Percentiles rank a stretch among this genome's conserved stretches.
These are phyloP conservation scores for Diaporthe helianthi DNA, from an alignment of 2,329 filamentous ascomycete species.

Conservation along the genomic window DNA sequence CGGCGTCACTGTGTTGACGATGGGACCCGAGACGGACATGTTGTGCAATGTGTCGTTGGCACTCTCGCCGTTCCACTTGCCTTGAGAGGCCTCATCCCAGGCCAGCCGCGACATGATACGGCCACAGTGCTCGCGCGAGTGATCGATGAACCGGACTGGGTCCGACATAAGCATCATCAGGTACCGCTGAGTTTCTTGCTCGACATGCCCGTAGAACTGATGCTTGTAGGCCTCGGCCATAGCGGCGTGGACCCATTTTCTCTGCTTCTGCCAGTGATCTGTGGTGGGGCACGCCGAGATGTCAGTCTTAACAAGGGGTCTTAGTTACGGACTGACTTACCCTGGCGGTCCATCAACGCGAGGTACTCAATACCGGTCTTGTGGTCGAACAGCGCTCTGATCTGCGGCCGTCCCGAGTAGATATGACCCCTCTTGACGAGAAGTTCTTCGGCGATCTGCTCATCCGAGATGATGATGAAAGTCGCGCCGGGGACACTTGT, in stretches of 20 bases:
- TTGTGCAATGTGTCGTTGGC: conserved; percentile 56
- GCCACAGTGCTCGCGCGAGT: conserved; percentile 57
- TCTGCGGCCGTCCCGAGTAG: conserved; percentile 58
- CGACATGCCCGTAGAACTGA: conserved; percentile 57
- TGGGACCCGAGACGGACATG: conserved; percentile 59
- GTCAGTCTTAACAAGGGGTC: neutral
- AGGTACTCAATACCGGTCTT: conserved; percentile 56
- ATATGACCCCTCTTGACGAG: conserved; percentile 58
- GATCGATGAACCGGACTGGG: conserved; percentile 52
- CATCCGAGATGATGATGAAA: conserved; percentile 55
- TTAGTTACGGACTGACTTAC: conserved; percentile 42
- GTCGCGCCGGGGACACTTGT: conserved; percentile 49
- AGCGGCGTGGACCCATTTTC: conserved; percentile 60
- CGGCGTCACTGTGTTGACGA: conserved; percentile 58
- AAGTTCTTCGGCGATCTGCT: conserved; percentile 56
- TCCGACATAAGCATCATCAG: conserved; percentile 55
- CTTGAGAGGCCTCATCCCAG: conserved; percentile 57
- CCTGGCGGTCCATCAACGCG: conserved; percentile 59
- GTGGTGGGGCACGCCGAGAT: neutral
- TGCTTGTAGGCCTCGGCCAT: conserved; percentile 47
- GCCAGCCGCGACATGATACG: conserved; percentile 58
- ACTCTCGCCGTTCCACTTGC: conserved; percentile 53
- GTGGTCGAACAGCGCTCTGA: conserved; percentile 56
- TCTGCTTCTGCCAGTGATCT: conserved; percentile 57
- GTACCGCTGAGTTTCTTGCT: conserved; percentile 53